Percentiles rank a stretch among this genome's conserved stretches.
Evolutionary conservation across 768 basidiomycete genomes (phyloP).

Genomic region (Psilocybe sp.): DNA sequence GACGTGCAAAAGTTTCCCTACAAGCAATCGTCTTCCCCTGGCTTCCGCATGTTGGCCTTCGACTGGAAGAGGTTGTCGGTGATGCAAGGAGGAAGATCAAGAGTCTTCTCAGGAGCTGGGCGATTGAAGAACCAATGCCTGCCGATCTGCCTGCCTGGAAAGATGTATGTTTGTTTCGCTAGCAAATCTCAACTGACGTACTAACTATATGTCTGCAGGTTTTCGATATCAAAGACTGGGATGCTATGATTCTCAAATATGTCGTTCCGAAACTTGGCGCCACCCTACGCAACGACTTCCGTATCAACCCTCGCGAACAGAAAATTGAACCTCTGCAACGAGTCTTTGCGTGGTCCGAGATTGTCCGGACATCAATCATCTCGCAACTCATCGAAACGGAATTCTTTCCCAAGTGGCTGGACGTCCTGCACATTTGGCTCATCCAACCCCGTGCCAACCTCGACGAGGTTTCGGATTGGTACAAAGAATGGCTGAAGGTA

Average conservation of each 20-base stretch:
- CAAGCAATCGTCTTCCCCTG: slow-evolving; percentile 91
- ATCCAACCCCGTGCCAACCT: slow-evolving; percentile 85
- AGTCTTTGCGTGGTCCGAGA: slow-evolving; percentile 73
- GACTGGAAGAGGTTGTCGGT: slow-evolving; percentile 81
- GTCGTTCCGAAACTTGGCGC: slow-evolving; percentile 89
- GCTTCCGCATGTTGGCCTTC: slow-evolving; percentile 83
- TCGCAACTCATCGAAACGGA: slow-evolving; percentile 83
- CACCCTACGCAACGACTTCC: slow-evolving; percentile 79
- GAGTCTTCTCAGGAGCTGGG: slow-evolving; percentile 74
- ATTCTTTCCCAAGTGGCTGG: slow-evolving; percentile 98
- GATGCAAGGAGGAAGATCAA: slow-evolving; percentile 88
- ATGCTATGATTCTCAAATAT: slow-evolving; percentile 84
- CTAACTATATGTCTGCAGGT: slow-evolving; percentile 43
- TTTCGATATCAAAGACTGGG: slow-evolving; percentile 84
- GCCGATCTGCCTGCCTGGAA: slow-evolving; percentile 79
- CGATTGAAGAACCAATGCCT: slow-evolving; percentile 66
- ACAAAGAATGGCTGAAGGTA: slow-evolving; percentile 78
- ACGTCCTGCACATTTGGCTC: slow-evolving; percentile 89
- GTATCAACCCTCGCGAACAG: slow-evolving; percentile 88
- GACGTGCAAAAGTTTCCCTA: slow-evolving; percentile 54
- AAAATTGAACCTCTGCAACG: slow-evolving; percentile 78
- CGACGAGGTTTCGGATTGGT: slow-evolving; percentile 94
- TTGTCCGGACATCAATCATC: slow-evolving; percentile 75
- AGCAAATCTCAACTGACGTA: background rate
- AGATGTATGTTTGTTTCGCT: slow-evolving; percentile 48